A percentile compares a stretch with the other conserved stretches of the same genome.
phyloP scores from a whole-genome alignment of 2,329 filamentous ascomycete genomes.

The Teratosphaeria destructans region DNA sequence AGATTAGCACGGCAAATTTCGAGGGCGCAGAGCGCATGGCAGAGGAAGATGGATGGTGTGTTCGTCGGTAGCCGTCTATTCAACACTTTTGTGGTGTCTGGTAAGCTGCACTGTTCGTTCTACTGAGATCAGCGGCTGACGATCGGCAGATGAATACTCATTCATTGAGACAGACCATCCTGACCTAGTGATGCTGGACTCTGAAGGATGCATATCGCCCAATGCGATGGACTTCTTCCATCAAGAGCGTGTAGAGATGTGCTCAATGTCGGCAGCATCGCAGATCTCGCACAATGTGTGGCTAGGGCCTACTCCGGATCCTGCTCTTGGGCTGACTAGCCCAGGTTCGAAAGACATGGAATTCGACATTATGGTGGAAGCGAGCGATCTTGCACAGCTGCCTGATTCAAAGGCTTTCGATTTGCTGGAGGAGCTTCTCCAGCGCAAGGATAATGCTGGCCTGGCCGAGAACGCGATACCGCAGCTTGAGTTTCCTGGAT shows the following conservation, averaged over 20 bases:
- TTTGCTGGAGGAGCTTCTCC: constrained; percentile 48
- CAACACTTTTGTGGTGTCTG: constrained; percentile 70
- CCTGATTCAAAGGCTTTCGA: constrained; percentile 58
- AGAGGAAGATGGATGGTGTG: constrained; percentile 48
- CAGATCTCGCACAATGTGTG: constrained; percentile 86
- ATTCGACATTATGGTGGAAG: constrained; percentile 72
- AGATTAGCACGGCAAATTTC: constrained; percentile 56
- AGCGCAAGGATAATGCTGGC: constrained; percentile 7
- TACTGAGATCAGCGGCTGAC: constrained; percentile 12
- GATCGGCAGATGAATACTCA: constrained; percentile 49
- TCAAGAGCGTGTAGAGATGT: constrained; percentile 87
- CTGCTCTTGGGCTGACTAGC: constrained; percentile 23
- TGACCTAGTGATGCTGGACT: constrained; percentile 65
- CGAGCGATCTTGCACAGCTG: constrained; percentile 72
- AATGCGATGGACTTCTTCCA: constrained; percentile 79
- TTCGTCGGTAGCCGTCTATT: constrained; percentile 44
- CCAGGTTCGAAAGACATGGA: constrained; percentile 11
- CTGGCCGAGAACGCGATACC: constrained; percentile 31
- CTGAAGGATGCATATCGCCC: constrained; percentile 60
- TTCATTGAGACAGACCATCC: constrained; percentile 61
- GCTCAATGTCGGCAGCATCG: constrained; percentile 77
- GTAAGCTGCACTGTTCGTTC: constrained; percentile 29
- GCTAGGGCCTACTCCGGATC: constrained; percentile 76
- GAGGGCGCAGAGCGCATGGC: constrained; percentile 66
- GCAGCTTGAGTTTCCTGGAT: constrained; percentile 77